Base-by-base conservation (phyloP, 352 stramenopile species). In the Peronospora belbahrii region DNA sequence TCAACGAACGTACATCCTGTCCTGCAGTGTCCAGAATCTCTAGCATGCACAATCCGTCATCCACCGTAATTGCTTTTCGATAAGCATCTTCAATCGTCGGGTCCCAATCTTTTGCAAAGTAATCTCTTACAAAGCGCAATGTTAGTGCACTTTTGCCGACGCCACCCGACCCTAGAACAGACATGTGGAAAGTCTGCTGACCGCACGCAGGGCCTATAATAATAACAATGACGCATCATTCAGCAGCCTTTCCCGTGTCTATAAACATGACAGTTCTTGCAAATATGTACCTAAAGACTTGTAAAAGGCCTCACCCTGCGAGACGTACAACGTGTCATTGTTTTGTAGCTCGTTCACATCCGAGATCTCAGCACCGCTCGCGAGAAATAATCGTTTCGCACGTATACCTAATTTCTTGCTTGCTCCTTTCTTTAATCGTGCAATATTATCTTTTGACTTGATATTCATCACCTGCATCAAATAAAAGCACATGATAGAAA, bases 11-110 rank as follows among this genome's bases (percentile, higher is more conserved):
- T 63, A 84, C 72, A 52, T 95, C 85, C 47, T 96, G 85, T 7
- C 85, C 85, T 37, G 85, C 85, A 32, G 85, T 96, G 40, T 96
- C 85, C 39, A 96, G 65, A 54, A 96, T 93, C 60, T 95, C 82
- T 5, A 95, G 74, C 76, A 90, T 93, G 36, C 77, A 90, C 8
- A 89, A 59, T 39, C 78, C 70, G 13, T 92, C 80, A 52, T 92
- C 79, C 25, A 95, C 83, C 11, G 68, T 83, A 35, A 95, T 72
- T 22, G 80, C 80, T 70, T 94, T 94, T 38, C 82, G 70, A 59
- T 96, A 96, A 10, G 85, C 85, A 57, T 96, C 85, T 50, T 96
- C 85, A 45, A 96, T 93, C 1, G 85, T 96, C 32, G 85, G 85
- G 52, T 96, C 85, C 80, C 85, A 96, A 58, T 96, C 83, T 35